Evolutionary conservation across 1,284 basidiomycete species (phyloP), one percentile per base, ranked within the genome.

Genomic region (Boletus smithii): DNA sequence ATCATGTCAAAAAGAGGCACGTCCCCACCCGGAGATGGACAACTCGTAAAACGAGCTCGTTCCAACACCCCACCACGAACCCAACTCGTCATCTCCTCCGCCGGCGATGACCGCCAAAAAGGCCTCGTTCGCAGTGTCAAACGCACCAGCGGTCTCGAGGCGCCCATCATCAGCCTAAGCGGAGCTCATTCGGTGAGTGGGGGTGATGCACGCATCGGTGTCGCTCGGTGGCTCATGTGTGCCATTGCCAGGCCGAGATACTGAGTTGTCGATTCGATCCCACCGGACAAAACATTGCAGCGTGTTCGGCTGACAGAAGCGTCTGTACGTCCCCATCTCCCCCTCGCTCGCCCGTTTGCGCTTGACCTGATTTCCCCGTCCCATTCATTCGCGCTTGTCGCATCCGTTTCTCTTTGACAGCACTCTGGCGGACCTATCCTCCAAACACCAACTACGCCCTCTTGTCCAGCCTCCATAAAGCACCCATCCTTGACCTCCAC

Each of bases 361-460:
- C 30, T 26, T 24, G 23, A 32, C 36, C 13, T n/a, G n/a, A n/a
- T n/a, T n/a, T n/a, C n/a, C n/a, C n/a, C 8, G 16, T 16, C 22
- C 13, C 18, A 23, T 10, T 16, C 24, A 27, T 27, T 8, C 23
- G 6, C 44, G 8, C 20, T 30, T n/a, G 20, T 23, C 24, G 16
- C 22, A 13, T 24, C 7, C 7, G 23, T 11, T 53, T 39, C 44
- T 43, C 26, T 44, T 18, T 39, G 35, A 35, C 46, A 90, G 88
- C 88, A 0, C 66, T 91, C 43, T 91, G 88, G 88, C 70, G 81
- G 50, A 91, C 88, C 8, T 91, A 91, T 50, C 68, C 87, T 8
- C 87, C 88, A 14, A 89, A 90, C 54, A 85, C 79, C 6, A 91
- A 91, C 71, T 90, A 89, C 51, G 88, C 77, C n/a, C 76, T 88